A percentile compares a stretch with the other conserved stretches of the same genome.
phyloP scores from a whole-genome alignment of 805 yeast species.

The Cyberlindnera mycetangii region DNA sequence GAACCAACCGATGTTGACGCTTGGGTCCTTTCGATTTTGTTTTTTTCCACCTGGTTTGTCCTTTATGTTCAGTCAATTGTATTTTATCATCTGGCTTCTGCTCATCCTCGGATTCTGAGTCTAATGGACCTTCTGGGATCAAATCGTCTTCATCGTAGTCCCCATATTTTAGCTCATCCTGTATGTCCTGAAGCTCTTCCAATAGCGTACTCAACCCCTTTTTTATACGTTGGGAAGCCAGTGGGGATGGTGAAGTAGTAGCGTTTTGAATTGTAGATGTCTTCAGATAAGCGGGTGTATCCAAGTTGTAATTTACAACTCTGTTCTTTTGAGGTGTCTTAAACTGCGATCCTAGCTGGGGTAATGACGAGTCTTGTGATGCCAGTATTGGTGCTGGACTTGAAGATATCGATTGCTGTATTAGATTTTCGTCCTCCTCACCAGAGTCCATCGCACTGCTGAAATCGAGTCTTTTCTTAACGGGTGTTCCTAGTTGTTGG shows the following conservation, averaged over 20 bases:
- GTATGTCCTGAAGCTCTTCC: constrained; percentile 41
- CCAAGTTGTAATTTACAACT: constrained; percentile 4
- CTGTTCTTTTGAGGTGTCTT: constrained; percentile 22
- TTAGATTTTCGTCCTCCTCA: no score
- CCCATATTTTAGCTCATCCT: constrained; percentile 27
- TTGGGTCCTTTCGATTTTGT: constrained; percentile 29
- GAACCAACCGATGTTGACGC: constrained; percentile 31
- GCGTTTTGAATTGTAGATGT: constrained; percentile 1
- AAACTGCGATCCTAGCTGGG: no score
- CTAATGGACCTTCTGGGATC: constrained; percentile 21
- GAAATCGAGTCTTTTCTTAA: constrained; percentile 14
- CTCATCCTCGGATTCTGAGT: constrained; percentile 20
- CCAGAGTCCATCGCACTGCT: constrained; percentile 10
- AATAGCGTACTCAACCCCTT: constrained; percentile 44
- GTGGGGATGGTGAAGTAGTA: constrained; percentile 29
- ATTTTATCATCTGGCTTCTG: neutral
- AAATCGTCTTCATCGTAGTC: constrained; percentile 22
- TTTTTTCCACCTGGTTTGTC: constrained; percentile 25
- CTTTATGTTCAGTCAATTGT: constrained; percentile 14
- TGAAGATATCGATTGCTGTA: neutral
- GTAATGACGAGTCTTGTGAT: neutral
- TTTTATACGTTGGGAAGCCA: constrained; percentile 26
- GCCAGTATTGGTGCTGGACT: neutral
- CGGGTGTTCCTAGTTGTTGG: neutral
- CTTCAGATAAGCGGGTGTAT: constrained; percentile 47